phyloP scores from a whole-genome alignment of 495 filamentous ascomycete species.

The Penicillium cinerascens region DNA sequence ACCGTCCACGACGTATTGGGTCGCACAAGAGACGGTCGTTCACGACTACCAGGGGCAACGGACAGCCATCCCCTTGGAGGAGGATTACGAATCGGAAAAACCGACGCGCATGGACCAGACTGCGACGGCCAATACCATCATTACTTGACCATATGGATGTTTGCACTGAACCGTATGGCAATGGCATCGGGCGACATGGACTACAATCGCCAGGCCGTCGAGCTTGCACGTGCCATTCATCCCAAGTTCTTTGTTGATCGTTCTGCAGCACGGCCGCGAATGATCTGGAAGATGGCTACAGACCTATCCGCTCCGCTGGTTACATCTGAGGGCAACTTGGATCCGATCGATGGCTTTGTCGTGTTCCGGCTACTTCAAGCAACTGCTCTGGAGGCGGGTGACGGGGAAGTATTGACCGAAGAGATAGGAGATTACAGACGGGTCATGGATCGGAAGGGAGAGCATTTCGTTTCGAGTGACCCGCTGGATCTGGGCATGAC shows the following conservation, averaged over 20 bases:
- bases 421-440: conserved; percentile 59
- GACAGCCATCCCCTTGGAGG: conserved; percentile 54
- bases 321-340: conserved; percentile 55
- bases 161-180: conserved; percentile 59
- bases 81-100: conserved; percentile 63
- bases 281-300: conserved; percentile 63
- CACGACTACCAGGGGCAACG: conserved; percentile 51
- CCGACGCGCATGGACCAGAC: conserved; percentile 48
- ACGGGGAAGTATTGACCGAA: conserved; percentile 32
- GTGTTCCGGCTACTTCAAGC: conserved; percentile 53
- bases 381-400: conserved; percentile 28
- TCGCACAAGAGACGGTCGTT: conserved; percentile 47
- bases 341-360: conserved; percentile 60
- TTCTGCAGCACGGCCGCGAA: conserved; percentile 32
- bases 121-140: conserved; percentile 67
- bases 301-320: conserved; percentile 52
- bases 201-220: conserved; percentile 55
- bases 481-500: conserved; percentile 64
- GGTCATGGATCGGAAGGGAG: conserved; percentile 50
- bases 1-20: conserved; percentile 58
- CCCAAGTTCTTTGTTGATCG: conserved; percentile 50
- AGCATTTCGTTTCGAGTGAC: conserved; percentile 50
- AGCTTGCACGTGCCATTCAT: conserved; percentile 58
- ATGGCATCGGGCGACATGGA: conserved; percentile 45
- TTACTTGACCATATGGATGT: conserved; percentile 70